Evolutionary conservation across 768 basidiomycete species (phyloP).

Genomic region (Nevesoporus exiguus): DNA sequence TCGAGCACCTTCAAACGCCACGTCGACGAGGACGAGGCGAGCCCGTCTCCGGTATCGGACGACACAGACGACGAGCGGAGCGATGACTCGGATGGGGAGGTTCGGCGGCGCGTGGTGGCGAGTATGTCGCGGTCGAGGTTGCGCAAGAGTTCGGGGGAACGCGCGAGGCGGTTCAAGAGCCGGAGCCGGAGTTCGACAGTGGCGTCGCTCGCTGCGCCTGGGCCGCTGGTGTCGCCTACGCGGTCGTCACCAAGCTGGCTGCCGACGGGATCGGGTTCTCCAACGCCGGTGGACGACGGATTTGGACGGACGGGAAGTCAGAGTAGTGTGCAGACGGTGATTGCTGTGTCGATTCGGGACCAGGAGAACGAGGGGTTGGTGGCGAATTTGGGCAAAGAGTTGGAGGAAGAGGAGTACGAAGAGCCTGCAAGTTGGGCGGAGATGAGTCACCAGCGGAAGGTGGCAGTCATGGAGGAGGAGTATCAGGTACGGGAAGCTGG

Average conservation of each 20-base stretch:
- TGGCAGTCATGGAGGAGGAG: conserved; percentile 46
- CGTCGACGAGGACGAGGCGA: conserved; percentile 48
- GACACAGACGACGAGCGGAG: conserved; percentile 56
- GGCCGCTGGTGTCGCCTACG: conserved; percentile 5
- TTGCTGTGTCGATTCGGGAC: conserved; percentile 48
- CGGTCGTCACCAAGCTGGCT: conserved; percentile 13
- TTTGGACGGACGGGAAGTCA: conserved; percentile 50
- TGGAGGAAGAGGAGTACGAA: conserved; percentile 28
- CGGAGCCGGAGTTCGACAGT: conserved; percentile 67
- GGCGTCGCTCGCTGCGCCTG: conserved; percentile 52
- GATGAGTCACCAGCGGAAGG: conserved; percentile 22
- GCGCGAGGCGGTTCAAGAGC: conserved; percentile 25
- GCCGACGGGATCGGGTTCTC: conserved; percentile 2
- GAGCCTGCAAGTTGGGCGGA: conserved; percentile 28
- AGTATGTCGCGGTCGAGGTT: conserved; percentile 22
- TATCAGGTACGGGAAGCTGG: conserved; percentile 47
- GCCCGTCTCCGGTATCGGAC: conserved; percentile 57
- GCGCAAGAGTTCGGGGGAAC: conserved; percentile 29
- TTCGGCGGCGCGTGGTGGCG: not conserved
- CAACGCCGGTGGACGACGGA: conserved; percentile 11
- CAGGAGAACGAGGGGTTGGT: conserved; percentile 30
- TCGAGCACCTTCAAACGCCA: conserved; percentile 11
- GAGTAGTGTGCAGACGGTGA: conserved; percentile 72
- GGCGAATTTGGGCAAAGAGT: conserved; percentile 16
- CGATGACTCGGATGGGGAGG: conserved; percentile 23